Percentiles rank a stretch among this genome's conserved stretches.
Conservation (phyloP, 306 rosid genomes). For the Vigna nakashimae region DNA sequence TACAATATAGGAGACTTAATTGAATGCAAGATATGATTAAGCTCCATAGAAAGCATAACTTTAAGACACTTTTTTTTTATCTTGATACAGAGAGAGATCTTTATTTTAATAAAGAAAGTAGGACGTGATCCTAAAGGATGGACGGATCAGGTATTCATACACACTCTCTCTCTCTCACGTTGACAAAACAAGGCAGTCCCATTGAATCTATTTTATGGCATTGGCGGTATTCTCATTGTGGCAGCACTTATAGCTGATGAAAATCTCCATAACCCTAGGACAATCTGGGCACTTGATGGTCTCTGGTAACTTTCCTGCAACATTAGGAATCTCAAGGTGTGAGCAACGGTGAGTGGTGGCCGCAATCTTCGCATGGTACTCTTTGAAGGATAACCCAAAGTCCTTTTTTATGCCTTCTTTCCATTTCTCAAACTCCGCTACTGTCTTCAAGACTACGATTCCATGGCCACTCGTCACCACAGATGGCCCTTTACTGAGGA, state of each 20-base stretch:
- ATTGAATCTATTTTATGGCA: background rate
- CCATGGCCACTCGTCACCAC: conserved; percentile 64
- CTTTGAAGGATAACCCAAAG: conserved; percentile 33
- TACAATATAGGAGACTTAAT: too few relatives aligned
- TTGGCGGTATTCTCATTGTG: conserved; percentile 16
- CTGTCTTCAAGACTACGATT: conserved; percentile 45
- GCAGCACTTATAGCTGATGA: conserved; percentile 52
- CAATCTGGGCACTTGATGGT: conserved; percentile 49
- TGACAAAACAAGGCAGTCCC: background rate
- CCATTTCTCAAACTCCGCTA: conserved; percentile 73
- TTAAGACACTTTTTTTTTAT: background rate
- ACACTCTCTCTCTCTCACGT: background rate
- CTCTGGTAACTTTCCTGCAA: conserved; percentile 46
- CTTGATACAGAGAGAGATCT: background rate
- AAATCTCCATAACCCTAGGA: conserved; percentile 47
- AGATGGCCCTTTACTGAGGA: conserved; percentile 60
- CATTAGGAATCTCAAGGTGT: conserved; percentile 44
- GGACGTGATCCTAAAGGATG: background rate
- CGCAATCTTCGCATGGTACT: conserved; percentile 32
- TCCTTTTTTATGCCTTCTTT: conserved; percentile 46
- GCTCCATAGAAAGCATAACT: background rate
- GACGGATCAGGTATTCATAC: background rate
- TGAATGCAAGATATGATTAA: too few relatives aligned
- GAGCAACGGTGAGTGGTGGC: conserved; percentile 40
- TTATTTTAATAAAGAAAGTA: background rate